Base-by-base conservation (phyloP, 2,329 filamentous ascomycete species). In the Lojkania enalia region DNA sequence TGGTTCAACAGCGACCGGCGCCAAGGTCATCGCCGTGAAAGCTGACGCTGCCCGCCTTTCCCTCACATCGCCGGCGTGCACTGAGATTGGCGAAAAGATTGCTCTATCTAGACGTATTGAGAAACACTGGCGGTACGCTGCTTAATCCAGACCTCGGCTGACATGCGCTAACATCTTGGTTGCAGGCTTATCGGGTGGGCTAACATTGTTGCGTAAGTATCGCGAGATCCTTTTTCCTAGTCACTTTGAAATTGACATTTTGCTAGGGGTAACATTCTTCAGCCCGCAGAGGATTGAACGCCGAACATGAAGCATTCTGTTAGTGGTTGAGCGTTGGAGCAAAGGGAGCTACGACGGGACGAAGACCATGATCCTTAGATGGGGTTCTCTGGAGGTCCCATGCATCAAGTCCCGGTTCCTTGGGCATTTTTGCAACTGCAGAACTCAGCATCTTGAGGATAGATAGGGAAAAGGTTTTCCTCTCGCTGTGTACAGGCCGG, bases 61-160 rank as follows among this genome's bases (percentile, higher is more conserved):
- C 48, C 79, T 99, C 61, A 97, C 91, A 50, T 92, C 85, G 69
- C 91, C 91, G 33, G 94, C 94, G 46, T 99, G 94, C 79, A 99
- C 94, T 39, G 92, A 95, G 71, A 86, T 96, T 66, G 91, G 91
- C 56, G 92, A 99, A 80, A 97, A 99, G 86, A 91, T 99, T 65
- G 94, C 94, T 31, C 80, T 99, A 66, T 90, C 85, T 71, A 82
- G 94, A 76, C 88, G 94, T 85, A 96, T 97, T 65, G 94, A 99
- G 76, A 97, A 97, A 84, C 92, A 96, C 76, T 97, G 92, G 92
- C 88, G 90, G 76, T 80, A 95, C 67, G 95, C 95, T n/a, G 63
- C 89, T 41, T 30, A 15, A 25, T 12, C 5, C 12, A 30, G 9
- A 30, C 33, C 21, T 14, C 30, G 18, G 38, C 41, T 45, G 38